Evolutionary conservation across 345 rosid genomes (phyloP), one percentile per base, ranked within the genome.

Genomic region (Jatropha curcas): DNA sequence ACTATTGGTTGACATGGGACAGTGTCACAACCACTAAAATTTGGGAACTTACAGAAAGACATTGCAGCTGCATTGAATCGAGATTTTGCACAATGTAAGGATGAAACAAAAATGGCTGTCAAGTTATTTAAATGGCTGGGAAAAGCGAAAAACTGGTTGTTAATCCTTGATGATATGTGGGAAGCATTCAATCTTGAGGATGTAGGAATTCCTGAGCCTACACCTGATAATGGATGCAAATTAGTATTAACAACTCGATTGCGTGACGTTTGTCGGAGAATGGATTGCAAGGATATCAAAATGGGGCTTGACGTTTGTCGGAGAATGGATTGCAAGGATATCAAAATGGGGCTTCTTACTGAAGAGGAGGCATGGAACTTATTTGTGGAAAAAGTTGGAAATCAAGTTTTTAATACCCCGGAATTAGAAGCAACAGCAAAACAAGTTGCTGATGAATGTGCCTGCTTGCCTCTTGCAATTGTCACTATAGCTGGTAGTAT

Each of bases 111-210:
- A 30, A 51, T 46, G 33, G 51, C 72, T 2, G 17, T 46, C 1
- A 56, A 5, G n/a, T 34, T 68, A 30, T 31, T 10, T 1, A 9
- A 33, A 0, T 48, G 12, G 16, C 30, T 69, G 48, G 22, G 1
- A 2, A 0, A 5, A 14, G 35, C 5, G 2, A 7, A 25, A 20
- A 39, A 7, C 17, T 37, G 14, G 2, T 33, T 70, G n/a, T 1
- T 70, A 6, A 37, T 70, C 37, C 24, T 70, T 0, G 65, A 70
- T 14, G 65, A 70, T 28, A 0, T 70, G 51, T 37, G 74, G 67
- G 9, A 71, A 0, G 0, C 1, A 16, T 48, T 71, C 60, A 14
- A n/a, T 0, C 12, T 9, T 11, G 45, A 71, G 3, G 22, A 71
- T 0, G 14, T 71, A 10, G 74, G 67, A 0, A 33, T 60, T 50